Conservation (phyloP, 495 filamentous ascomycete genomes). For the Cryomyces minteri region DNA sequence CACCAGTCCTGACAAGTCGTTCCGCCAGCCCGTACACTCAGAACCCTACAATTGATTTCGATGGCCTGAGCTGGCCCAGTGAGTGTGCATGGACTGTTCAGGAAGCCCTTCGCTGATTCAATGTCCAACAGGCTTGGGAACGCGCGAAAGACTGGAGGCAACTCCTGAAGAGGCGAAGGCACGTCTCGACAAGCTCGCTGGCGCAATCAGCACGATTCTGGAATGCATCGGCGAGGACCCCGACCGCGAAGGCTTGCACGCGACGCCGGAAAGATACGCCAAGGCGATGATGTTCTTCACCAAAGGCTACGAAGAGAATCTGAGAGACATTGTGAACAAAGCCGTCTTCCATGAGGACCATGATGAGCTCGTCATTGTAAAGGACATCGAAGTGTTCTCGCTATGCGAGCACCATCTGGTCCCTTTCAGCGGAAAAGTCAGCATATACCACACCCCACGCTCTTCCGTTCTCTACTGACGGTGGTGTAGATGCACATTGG, state of each 20-base stretch:
- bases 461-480: not conserved
- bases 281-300: constrained; percentile 97
- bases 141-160: constrained; percentile 62
- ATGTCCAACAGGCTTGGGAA: constrained; percentile 43
- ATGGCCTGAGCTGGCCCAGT: constrained; percentile 58
- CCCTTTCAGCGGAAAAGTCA: constrained; percentile 83
- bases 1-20: constrained; percentile 30
- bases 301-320: constrained; percentile 96
- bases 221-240: constrained; percentile 96
- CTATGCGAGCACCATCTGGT: constrained; percentile 97
- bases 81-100: not conserved
- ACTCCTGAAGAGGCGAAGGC: constrained; percentile 50
- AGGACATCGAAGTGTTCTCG: constrained; percentile 91
- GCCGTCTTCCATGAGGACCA: constrained; percentile 96
- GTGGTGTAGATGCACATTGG: constrained; percentile 78
- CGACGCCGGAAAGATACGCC: constrained; percentile 80
- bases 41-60: constrained; percentile 54
- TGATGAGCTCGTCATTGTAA: constrained; percentile 93
- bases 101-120: not conserved
- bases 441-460: not conserved
- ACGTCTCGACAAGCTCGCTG: constrained; percentile 58
- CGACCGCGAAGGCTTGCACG: constrained; percentile 70
- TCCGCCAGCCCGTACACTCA: constrained; percentile 41
- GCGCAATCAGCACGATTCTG: constrained; percentile 74
- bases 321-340: constrained; percentile 79